Conservation (phyloP, 2,329 filamentous ascomycete species). For the Capronia coronata region DNA sequence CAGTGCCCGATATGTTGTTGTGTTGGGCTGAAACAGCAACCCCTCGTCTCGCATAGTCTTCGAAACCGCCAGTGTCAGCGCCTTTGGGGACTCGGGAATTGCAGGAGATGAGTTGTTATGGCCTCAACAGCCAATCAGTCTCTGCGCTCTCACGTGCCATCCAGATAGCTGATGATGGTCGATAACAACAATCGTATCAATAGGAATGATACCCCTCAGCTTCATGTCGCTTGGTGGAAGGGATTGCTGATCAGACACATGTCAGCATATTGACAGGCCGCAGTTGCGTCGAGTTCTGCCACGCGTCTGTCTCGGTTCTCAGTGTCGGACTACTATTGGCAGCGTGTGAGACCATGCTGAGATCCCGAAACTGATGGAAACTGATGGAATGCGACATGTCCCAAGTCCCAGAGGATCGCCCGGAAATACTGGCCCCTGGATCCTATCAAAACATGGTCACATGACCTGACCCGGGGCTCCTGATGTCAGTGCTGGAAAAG, state of each 20-base stretch:
- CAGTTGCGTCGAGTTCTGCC: background rate
- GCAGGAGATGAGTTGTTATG: slow-evolving; percentile 14
- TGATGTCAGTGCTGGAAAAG: no score
- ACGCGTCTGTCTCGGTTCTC: background rate
- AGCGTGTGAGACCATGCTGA: background rate
- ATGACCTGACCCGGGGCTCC: no score
- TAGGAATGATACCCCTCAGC: background rate
- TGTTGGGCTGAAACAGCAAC: slow-evolving; percentile 16
- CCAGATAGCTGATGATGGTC: slow-evolving; percentile 2
- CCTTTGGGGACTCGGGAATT: slow-evolving; percentile 7
- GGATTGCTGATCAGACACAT: slow-evolving; percentile 3
- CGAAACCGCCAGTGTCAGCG: slow-evolving; percentile 18
- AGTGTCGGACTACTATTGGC: background rate
- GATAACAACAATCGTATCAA: background rate
- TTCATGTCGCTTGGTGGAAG: slow-evolving; percentile 2
- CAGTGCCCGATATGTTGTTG: background rate
- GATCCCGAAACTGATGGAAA: background rate
- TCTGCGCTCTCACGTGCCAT: slow-evolving; percentile 18
- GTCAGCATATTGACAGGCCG: background rate
- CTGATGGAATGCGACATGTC: background rate
- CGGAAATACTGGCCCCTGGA: no score
- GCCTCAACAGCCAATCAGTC: slow-evolving; percentile 12
- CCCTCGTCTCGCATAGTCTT: slow-evolving; percentile 9
- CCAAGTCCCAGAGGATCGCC: no score
- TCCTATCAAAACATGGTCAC: no score